Evolutionary conservation across 2,329 filamentous ascomycete species (phyloP).

Genomic region (Apiospora rasikravindrae): DNA sequence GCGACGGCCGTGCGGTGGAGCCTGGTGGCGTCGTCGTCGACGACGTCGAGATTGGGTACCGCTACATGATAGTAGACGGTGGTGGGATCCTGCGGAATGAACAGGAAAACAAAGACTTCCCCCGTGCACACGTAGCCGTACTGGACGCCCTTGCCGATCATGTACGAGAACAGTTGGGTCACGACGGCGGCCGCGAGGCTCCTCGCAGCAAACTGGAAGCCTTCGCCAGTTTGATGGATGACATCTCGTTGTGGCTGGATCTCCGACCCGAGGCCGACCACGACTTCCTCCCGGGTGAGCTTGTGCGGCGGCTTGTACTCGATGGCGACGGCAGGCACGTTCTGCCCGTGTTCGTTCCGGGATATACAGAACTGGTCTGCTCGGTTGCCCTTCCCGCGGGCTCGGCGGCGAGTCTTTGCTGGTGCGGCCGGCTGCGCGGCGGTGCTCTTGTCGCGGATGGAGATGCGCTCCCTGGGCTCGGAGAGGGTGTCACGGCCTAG

Average conservation of each 20-base stretch:
- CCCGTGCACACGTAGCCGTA: slow-evolving; percentile 40
- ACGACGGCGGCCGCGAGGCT: slow-evolving; percentile 43
- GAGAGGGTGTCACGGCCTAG: slow-evolving; percentile 27
- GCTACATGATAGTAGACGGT: slow-evolving; percentile 40
- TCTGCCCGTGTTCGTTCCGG: slow-evolving; percentile 28
- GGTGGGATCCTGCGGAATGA: slow-evolving; percentile 41
- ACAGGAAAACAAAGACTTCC: slow-evolving; percentile 41
- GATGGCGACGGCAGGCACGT: slow-evolving; percentile 38
- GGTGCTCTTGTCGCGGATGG: neutral
- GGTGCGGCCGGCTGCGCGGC: slow-evolving; percentile 20
- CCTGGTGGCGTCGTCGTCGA: slow-evolving; percentile 38
- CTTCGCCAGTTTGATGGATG: slow-evolving; percentile 40
- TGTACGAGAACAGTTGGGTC: slow-evolving; percentile 47
- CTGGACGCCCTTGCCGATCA: slow-evolving; percentile 41
- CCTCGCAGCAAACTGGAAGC: slow-evolving; percentile 36
- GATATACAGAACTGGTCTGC: slow-evolving; percentile 42
- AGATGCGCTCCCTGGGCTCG: neutral
- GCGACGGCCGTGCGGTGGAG: slow-evolving; percentile 44
- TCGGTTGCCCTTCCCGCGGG: slow-evolving; percentile 34
- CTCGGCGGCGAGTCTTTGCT: slow-evolving; percentile 26
- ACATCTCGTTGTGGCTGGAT: slow-evolving; percentile 41
- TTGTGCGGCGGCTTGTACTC: slow-evolving; percentile 48
- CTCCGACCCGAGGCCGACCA: slow-evolving; percentile 39
- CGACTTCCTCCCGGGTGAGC: slow-evolving; percentile 39
- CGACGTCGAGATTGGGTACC: slow-evolving; percentile 41